Evolutionary conservation across 352 stramenopile species (phyloP).

Genomic region (Elongisporangium undulatum): DNA sequence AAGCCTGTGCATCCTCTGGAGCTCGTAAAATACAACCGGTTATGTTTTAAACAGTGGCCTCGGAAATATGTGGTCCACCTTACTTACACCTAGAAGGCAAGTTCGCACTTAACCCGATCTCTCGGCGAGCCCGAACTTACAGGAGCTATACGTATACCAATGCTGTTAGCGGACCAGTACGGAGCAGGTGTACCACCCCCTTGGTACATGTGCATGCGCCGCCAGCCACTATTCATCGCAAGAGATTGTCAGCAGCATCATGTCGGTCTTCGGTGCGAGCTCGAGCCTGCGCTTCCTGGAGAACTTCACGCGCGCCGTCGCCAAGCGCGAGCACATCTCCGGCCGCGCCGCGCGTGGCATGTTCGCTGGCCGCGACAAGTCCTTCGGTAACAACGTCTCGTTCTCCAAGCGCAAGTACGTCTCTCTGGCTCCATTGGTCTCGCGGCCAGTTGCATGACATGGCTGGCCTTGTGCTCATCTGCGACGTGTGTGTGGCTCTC

Average conservation of each 20-base stretch:
- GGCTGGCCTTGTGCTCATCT: constrained; percentile 1
- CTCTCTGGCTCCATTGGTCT: too few relatives aligned
- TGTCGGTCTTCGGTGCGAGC: constrained; percentile 30
- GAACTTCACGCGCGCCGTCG: constrained; percentile 41
- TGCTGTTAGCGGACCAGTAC: too few relatives aligned
- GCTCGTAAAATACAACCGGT: too few relatives aligned
- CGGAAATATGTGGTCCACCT: constrained; percentile 1
- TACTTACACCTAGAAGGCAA: too few relatives aligned
- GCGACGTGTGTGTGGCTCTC: not conserved
- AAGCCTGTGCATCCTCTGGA: too few relatives aligned
- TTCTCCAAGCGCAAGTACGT: constrained; percentile 89
- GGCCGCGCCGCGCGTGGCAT: constrained; percentile 81
- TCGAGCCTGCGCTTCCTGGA: constrained; percentile 54
- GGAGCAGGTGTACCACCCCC: not conserved
- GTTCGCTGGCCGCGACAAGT: constrained; percentile 92
- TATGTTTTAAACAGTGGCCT: too few relatives aligned
- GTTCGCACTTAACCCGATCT: too few relatives aligned
- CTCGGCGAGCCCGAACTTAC: too few relatives aligned
- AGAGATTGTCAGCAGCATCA: constrained; percentile 2
- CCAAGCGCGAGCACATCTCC: constrained; percentile 68
- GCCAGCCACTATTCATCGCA: not conserved
- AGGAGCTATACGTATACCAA: too few relatives aligned
- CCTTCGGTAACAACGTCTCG: constrained; percentile 93
- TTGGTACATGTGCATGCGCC: not conserved
- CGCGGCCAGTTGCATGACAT: not conserved